Evolutionary conservation across 805 yeast genomes (phyloP).

Genomic region (Saccharomycopsis oosterbeekiorum): DNA sequence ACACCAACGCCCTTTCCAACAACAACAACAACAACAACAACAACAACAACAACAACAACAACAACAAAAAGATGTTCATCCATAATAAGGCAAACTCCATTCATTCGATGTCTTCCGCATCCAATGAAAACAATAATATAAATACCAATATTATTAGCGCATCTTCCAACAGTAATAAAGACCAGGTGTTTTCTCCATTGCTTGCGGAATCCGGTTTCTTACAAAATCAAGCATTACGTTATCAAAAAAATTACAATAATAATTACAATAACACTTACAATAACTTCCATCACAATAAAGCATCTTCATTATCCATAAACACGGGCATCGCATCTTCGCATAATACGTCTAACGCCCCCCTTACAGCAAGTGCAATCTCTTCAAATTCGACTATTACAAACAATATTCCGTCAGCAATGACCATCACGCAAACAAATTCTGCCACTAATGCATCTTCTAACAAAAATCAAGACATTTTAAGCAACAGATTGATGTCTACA

Average conservation of each 20-base stretch:
- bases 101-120: conserved; percentile 1
- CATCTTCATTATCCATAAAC: conserved; percentile 5
- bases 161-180: background rate
- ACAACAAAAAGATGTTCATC: background rate
- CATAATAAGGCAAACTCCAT: conserved; percentile 9
- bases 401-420: background rate
- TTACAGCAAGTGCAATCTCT: background rate
- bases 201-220: conserved; percentile 19
- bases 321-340: background rate
- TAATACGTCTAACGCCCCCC: background rate
- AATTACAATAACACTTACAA: conserved; percentile 5
- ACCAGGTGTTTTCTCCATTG: conserved; percentile 18
- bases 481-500: conserved; percentile 11
- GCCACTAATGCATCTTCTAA: background rate
- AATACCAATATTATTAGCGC: conserved; percentile 10
- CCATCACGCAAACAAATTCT: background rate
- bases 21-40: background rate
- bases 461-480: conserved; percentile 3
- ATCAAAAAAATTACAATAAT: conserved; percentile 5
- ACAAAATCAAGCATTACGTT: conserved; percentile 18
- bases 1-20: background rate
- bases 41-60: too few species aligned
- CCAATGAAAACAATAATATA: conserved; percentile 3
- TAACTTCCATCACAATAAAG: conserved; percentile 4
- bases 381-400: background rate